These are phyloP conservation scores for Nannochloropsis salina DNA, from an alignment of 108 stramenopile species.

Conservation along the genomic window DNA sequence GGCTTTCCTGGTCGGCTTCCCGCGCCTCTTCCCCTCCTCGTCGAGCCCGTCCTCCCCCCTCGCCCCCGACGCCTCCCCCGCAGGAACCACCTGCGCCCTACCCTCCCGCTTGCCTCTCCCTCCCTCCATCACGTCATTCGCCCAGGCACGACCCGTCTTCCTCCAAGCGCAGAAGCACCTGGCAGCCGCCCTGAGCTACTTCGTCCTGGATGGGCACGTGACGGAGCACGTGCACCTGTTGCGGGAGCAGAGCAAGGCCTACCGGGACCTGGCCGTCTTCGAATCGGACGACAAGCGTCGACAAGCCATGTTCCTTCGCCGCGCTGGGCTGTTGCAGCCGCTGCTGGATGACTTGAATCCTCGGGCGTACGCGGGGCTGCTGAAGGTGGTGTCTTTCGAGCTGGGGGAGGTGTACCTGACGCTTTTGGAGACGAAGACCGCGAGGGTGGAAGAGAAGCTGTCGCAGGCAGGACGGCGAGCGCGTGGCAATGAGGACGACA, in stretches of 20 bases:
- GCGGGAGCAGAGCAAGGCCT: slow-evolving; percentile 30
- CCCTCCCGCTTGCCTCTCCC: not conserved
- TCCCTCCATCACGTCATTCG: not conserved
- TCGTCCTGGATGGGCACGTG: slow-evolving; percentile 36
- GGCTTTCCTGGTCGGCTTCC: not conserved
- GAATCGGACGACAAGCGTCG: slow-evolving; percentile 32
- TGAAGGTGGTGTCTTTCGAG: slow-evolving; percentile 45
- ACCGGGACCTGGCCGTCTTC: slow-evolving; percentile 25
- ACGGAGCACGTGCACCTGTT: slow-evolving; percentile 31
- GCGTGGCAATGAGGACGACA: not conserved
- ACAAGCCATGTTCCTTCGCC: slow-evolving; percentile 33
- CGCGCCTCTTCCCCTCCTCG: not conserved
- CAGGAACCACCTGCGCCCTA: not conserved
- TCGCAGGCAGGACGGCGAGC: not conserved
- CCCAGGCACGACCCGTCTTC: not conserved
- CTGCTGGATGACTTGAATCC: slow-evolving; percentile 24
- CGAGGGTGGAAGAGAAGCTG: slow-evolving; percentile 10
- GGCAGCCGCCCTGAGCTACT: slow-evolving; percentile 32
- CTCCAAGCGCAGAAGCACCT: slow-evolving; percentile 30
- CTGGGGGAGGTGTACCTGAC: slow-evolving; percentile 40
- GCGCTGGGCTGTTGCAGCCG: slow-evolving; percentile 28
- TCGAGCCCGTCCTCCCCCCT: not conserved
- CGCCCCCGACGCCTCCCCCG: not conserved
- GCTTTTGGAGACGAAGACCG: slow-evolving; percentile 27
- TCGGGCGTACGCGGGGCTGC: slow-evolving; percentile 28